Evolutionary conservation across 495 filamentous ascomycete genomes (phyloP).

Genomic region (Podospora sp.): DNA sequence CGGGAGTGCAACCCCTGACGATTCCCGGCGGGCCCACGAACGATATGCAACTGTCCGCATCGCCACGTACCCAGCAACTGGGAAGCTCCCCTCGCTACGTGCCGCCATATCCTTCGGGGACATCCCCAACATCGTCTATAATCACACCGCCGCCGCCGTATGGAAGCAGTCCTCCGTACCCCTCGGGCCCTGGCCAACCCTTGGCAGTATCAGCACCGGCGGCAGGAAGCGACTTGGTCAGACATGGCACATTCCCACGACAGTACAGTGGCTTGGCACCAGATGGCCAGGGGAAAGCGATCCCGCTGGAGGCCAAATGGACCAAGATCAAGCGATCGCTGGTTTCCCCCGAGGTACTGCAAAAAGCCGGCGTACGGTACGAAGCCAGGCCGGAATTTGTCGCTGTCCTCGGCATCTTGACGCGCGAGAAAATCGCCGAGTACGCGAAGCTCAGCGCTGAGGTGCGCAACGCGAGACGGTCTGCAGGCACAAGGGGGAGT

Average conservation of each 20-base stretch:
- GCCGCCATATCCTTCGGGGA: constrained; percentile 32
- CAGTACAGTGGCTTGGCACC: constrained; percentile 43
- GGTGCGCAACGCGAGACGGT: constrained; percentile 49
- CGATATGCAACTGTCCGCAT: constrained; percentile 20
- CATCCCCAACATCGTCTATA: constrained; percentile 19
- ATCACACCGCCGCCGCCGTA: constrained; percentile 32
- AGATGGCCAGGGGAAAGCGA: constrained; percentile 58
- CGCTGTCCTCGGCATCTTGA: constrained; percentile 65
- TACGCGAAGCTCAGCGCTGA: constrained; percentile 58
- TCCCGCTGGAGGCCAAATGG: constrained; percentile 69
- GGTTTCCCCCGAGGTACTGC: constrained; percentile 68
- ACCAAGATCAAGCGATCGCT: constrained; percentile 67
- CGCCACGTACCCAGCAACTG: constrained; percentile 18
- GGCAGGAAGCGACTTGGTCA: constrained; percentile 16
- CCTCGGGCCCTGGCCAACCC: constrained; percentile 25
- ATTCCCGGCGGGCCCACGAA: constrained; percentile 25
- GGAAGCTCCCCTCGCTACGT: constrained; percentile 36
- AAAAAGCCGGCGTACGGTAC: constrained; percentile 65
- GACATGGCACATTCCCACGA: constrained; percentile 13
- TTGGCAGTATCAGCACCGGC: constrained; percentile 21
- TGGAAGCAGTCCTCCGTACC: constrained; percentile 26
- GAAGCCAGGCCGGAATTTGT: constrained; percentile 70
- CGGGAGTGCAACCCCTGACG: constrained; percentile 25
- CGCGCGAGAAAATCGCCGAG: constrained; percentile 61
- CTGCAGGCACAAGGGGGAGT: constrained; percentile 9